Evolutionary conservation across 768 basidiomycete species (phyloP), one percentile per base, ranked within the genome.

Genomic region (Boletellus sp.): DNA sequence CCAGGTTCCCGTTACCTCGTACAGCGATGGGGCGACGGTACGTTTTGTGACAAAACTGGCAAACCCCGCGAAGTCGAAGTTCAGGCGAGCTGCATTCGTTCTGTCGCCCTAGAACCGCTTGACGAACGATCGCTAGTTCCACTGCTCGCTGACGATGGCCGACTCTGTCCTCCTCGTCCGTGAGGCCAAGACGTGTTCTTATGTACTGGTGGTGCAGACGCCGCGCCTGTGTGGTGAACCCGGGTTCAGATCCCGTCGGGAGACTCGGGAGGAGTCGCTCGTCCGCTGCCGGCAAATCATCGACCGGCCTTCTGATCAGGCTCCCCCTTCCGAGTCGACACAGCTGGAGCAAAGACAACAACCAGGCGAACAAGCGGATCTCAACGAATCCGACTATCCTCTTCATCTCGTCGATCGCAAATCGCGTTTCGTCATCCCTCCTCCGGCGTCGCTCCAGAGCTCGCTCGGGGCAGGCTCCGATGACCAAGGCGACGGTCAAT

Each of bases 131-230:
- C 32, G 35, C 52, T 65, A 94, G 90, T 94, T 93, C 66, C 94
- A 97, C 70, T 97, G 94, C 69, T 91, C 91, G 54, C 91, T 92
- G 90, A 87, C 89, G 46, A 91, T 89, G 75, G 82, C 89, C 36
- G 94, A 97, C 72, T 82, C 80, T 32, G 90, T 97, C 59, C 78
- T 90, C 47, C 87, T 94, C 63, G 84, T 97, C 63, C 94, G 94
- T 66, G 94, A 96, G 74, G 79, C 91, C 32, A 88, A 88, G 65
- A 94, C 90, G 34, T 99, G 96, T 70, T 84, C 88, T 55, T 98
- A 99, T 66, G 84, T 96, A 39, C 76, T 98, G 44, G 87, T 97
- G 56, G 84, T 98, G 50, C 89, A 97, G 66, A 96, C 95, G 0
- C 94, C 96, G 31, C 87, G 93, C 48, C 77, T 99, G 17, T 98